Evolutionary conservation across 805 yeast genomes (phyloP), one percentile per base, ranked within the genome.

Genomic region (Kazachstania viticola): DNA sequence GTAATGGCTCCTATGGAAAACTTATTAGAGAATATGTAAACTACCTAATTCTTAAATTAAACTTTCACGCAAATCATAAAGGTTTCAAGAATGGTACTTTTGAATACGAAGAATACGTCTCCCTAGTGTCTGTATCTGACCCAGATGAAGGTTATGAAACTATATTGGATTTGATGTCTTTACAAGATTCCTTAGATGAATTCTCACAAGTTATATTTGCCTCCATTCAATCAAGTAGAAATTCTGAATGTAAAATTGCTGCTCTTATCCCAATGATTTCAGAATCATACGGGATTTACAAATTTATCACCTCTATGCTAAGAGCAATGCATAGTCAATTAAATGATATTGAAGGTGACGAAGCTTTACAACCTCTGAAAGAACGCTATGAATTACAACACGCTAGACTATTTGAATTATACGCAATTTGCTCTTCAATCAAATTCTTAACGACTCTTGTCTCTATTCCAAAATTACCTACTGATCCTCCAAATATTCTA

Each of bases 71-170:
- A 37, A 67, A 70, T 37, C 94, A 91, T 48, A 75, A 82, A 11
- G 94, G 85, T 4, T 91, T 88, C 60, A 39, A 46, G 24, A 88
- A 81, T 49, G 98, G 97, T 23, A 84, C 84, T 23, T 88, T 88
- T 56, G 98, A 88, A 53, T 91, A 88, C 51, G 94, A 85, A 55
- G 98, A 88, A 54, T 91, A 88, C 51, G 75, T 87, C 27, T 82
- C 95, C 4, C 65, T 88, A 42, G 72, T 82, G 36, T 75, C 85
- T 3, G 93, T 83, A 24, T 77, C 83, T 46, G 95, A 88, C 54
- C 96, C 96, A 5, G 85, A 88, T 51, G 95, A 85, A 59, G 97
- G 97, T 5, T 87, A 79, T 53, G 94, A 88, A 50, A 76, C 94
- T 1, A 74, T 88, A 38, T 54, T 83, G 41, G 95, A 84, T 51